Percentiles rank a stretch among this genome's conserved stretches.
Conservation (phyloP, 164 flowering plant genomes). For the Chloranthus sessilifolius region DNA sequence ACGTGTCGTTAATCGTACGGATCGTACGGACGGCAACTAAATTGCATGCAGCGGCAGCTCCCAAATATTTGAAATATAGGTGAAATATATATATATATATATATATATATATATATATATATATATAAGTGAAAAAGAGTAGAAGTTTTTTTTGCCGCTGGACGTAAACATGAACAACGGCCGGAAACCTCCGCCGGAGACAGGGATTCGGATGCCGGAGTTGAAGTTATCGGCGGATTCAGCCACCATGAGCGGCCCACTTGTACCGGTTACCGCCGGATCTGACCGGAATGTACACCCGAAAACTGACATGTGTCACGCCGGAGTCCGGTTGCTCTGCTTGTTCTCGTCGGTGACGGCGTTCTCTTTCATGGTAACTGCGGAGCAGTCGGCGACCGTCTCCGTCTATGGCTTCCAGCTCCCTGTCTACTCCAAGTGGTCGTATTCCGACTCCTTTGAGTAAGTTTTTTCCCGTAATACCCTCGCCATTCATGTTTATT, state of each 20-base stretch:
- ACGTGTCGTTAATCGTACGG: too few relatives aligned
- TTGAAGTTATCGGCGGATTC: conserved; percentile 28
- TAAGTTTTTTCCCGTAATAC: conserved; percentile 21
- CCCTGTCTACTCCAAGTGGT: conserved; percentile 75
- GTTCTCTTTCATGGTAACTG: conserved; percentile 51
- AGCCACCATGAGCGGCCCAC: conserved; percentile 34
- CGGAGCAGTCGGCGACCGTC: conserved; percentile 39
- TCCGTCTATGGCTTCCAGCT: conserved; percentile 60
- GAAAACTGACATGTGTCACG: conserved; percentile 30
- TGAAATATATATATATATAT: too few relatives aligned
- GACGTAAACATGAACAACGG: conserved; percentile 18
- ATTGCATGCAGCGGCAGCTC: too few relatives aligned
- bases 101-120: too few relatives aligned
- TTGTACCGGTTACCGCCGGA: conserved; percentile 9
- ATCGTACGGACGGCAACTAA: too few relatives aligned
- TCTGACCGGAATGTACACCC: conserved; percentile 14
- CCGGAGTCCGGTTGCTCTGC: conserved; percentile 42
- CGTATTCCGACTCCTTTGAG: conserved; percentile 70
- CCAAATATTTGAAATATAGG: too few relatives aligned
- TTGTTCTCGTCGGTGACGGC: conserved; percentile 39
- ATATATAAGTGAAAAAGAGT: too few relatives aligned
- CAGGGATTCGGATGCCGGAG: conserved; percentile 34
- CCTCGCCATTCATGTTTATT: background rate
- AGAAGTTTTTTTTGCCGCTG: too few relatives aligned
- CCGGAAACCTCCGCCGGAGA: conserved; percentile 20